Conservation (phyloP, 805 yeast genomes). For the Sungouiozyma ichnusensis region DNA sequence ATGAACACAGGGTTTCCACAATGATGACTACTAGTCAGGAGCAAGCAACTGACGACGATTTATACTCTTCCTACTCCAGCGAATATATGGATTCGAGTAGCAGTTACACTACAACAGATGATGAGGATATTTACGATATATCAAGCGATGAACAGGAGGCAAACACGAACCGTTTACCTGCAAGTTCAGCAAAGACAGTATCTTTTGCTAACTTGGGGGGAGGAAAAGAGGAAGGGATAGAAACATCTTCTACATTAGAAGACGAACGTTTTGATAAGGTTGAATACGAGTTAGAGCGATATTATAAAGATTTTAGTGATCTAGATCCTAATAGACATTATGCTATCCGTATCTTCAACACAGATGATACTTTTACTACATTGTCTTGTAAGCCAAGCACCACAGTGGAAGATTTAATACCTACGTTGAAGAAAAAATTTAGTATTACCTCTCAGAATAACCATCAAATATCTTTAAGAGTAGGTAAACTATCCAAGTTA, state of each 20-base stretch:
- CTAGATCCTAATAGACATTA: slow-evolving; percentile 26
- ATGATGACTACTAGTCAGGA: slow-evolving; percentile 8
- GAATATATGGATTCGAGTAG: slow-evolving; percentile 1
- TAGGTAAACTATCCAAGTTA: slow-evolving; percentile 68
- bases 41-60: neutral
- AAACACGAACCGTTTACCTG: neutral
- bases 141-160: slow-evolving; percentile 1
- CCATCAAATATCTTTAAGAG: slow-evolving; percentile 62
- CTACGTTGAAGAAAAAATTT: slow-evolving; percentile 65
- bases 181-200: neutral
- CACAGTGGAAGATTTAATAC: slow-evolving; percentile 63
- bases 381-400: slow-evolving; percentile 70
- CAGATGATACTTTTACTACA: slow-evolving; percentile 74
- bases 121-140: slow-evolving; percentile 8
- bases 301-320: slow-evolving; percentile 29
- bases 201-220: neutral
- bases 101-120: slow-evolving; percentile 4
- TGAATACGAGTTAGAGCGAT: slow-evolving; percentile 30
- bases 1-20: neutral
- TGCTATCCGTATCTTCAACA: slow-evolving; percentile 65
- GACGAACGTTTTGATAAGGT: slow-evolving; percentile 30
- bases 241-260: slow-evolving; percentile 2
- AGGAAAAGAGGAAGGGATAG: neutral
- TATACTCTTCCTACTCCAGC: slow-evolving; percentile 1
- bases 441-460: slow-evolving; percentile 61